Base-by-base conservation (phyloP, 1,139 yeast genomes). In the Kurtzmaniella quercitrusa region DNA sequence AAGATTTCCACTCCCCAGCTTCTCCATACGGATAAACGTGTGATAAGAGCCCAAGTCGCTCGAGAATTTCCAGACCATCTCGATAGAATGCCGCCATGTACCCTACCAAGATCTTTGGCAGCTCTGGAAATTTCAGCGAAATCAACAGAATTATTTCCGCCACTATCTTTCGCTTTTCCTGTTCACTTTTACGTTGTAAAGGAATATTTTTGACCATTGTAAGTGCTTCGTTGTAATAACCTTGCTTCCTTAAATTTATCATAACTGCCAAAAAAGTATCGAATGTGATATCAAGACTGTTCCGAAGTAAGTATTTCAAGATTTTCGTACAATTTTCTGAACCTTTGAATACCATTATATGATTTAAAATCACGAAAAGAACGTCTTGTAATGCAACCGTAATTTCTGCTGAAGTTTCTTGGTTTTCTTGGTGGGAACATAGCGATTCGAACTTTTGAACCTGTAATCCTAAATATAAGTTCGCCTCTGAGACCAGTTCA, bases 261-360 rank as follows among this genome's bases (percentile, higher is more conserved):
- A 73, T 59, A 11, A 72, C 54, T 1, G 57, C 49, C 16, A 62
- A 44, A 11, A 68, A 50, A 1, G 62, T 56, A 1, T 56, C 55
- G 37, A 63, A 61, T 9, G 54, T 50, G 5, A 72, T 51, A 10
- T 57, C 53, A 15, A 72, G 47, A 3, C 60, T 49, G 41, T 66
- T 62, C 18, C 61, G 54, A 2, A 53, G 46, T 64, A 72, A 66
- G 46, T 67, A 70, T 43, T 58, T 55, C 27, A 73, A 53, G 3
- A 71, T 65, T 19, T 60, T 60, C 4, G 63, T 50, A 44, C 73
- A 66, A 34, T 59, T 59, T 16, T 59, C 56, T 0, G 68, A 59
- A 1, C 73, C 73, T 47, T 68, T 69, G 50, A 69, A 70, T 6
- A 55, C 56, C 68, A 71, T 70, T 18, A 69, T 60, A 47, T 70